Percentiles rank a stretch among this genome's conserved stretches.
Evolutionary conservation across 2,329 filamentous ascomycete genomes (phyloP).

Genomic region (Stachybotrys elegans): DNA sequence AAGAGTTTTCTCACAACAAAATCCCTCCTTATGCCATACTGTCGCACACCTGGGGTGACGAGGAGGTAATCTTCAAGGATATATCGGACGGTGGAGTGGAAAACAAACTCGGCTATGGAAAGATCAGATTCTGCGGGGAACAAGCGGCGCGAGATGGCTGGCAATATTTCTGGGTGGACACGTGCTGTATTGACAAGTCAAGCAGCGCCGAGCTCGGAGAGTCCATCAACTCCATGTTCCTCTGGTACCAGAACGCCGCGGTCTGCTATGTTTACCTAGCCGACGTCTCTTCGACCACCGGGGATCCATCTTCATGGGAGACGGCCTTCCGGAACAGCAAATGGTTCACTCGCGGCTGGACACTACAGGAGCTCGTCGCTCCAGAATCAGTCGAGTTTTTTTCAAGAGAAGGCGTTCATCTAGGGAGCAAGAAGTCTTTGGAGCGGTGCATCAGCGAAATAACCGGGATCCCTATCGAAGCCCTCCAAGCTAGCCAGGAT

Average conservation of each 20-base stretch:
- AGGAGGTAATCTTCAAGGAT: conserved; percentile 12
- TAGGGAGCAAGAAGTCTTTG: not conserved
- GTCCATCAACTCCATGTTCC: conserved; percentile 14
- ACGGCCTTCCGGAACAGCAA: conserved; percentile 5
- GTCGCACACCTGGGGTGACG: conserved; percentile 15
- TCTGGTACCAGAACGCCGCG: conserved; percentile 10
- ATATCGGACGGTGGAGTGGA: conserved; percentile 3
- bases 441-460: not conserved
- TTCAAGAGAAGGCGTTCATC: not conserved
- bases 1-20: too few species aligned
- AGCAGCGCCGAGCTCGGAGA: conserved; percentile 7
- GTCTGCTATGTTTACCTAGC: conserved; percentile 12
- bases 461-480: not conserved
- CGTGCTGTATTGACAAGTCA: conserved; percentile 13
- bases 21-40: conserved; percentile 14
- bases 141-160: conserved; percentile 7
- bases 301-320: not conserved
- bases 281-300: conserved; percentile 4
- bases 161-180: conserved; percentile 13
- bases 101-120: conserved; percentile 6
- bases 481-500: conserved; percentile 1
- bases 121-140: conserved; percentile 11
- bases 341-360: conserved; percentile 11
- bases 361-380: not conserved
- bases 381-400: not conserved